Evolutionary conservation across 768 basidiomycete genomes (phyloP).

Genomic region (Antrodiella citrinella): DNA sequence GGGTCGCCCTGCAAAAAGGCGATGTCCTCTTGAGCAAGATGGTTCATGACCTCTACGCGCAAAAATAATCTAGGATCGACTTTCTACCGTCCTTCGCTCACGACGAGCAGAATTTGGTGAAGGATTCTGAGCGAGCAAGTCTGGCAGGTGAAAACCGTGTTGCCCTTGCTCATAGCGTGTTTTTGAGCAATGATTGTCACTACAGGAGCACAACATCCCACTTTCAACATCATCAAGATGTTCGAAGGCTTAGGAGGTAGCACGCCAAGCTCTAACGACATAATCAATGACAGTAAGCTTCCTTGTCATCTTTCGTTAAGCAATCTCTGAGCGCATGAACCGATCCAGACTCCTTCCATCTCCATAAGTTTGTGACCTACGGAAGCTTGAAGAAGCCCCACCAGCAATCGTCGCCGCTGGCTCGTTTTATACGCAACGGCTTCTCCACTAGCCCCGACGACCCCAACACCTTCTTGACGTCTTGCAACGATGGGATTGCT

Average conservation of each 20-base stretch:
- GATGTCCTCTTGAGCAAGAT: neutral
- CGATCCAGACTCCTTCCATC: neutral
- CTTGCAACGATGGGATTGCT: conserved; percentile 29
- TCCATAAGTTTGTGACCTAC: neutral
- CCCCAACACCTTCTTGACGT: conserved; percentile 29
- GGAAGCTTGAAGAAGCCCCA: neutral
- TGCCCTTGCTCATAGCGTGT: neutral
- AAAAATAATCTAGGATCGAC: neutral
- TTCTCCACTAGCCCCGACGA: conserved; percentile 30
- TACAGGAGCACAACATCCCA: neutral
- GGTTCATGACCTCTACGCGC: neutral
- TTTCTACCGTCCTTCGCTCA: neutral
- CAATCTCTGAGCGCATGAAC: too few relatives aligned
- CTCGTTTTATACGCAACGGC: conserved; percentile 13
- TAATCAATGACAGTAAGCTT: neutral
- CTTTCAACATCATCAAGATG: neutral
- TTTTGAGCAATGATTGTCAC: neutral
- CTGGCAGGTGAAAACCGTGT: neutral
- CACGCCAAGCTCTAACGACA: neutral
- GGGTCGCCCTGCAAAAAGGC: neutral
- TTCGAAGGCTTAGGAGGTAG: neutral
- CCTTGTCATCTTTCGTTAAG: too few relatives aligned
- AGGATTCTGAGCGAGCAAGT: neutral
- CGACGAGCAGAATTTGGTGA: neutral
- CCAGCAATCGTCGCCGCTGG: conserved; percentile 9